These are phyloP conservation scores for Abrus pulchellus DNA, from an alignment of 306 rosid genomes.

Conservation along the genomic window DNA sequence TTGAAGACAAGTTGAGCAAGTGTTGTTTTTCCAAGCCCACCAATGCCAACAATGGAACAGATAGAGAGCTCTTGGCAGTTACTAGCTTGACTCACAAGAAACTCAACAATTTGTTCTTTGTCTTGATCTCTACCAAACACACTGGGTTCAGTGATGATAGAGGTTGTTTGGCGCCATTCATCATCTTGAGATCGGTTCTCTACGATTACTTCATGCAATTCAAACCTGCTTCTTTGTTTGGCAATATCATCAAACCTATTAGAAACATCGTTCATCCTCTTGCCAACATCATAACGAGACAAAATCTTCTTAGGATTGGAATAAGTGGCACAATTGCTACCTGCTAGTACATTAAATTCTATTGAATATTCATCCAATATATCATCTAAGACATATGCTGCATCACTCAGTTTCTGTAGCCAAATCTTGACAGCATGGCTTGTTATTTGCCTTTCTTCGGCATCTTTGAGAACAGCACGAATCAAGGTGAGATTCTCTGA, in stretches of 20 bases:
- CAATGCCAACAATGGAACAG: conserved; percentile 24
- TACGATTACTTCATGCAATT: no score
- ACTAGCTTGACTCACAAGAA: neutral
- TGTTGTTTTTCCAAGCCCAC: conserved; percentile 43
- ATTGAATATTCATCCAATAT: conserved; percentile 40
- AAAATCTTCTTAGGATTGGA: neutral
- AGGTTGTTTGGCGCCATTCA: conserved; percentile 40
- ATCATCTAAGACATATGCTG: conserved; percentile 18
- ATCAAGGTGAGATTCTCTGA: neutral
- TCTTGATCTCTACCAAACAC: conserved; percentile 41
- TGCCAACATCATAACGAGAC: conserved; percentile 18
- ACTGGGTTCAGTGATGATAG: neutral
- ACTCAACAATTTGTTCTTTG: neutral
- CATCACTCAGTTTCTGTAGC: conserved; percentile 45
- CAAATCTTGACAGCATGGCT: conserved; percentile 7
- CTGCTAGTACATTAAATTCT: neutral
- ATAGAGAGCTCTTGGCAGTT: neutral
- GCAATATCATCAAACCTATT: neutral
- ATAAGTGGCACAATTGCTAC: neutral
- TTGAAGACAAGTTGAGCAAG: conserved; percentile 23
- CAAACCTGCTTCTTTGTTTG: neutral
- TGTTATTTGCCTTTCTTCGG: conserved; percentile 21
- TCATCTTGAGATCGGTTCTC: no score
- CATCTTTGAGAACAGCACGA: conserved; percentile 32
- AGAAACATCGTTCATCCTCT: conserved; percentile 21